Conservation (phyloP, 106 monocot species). For the Dendrobium officinale region DNA sequence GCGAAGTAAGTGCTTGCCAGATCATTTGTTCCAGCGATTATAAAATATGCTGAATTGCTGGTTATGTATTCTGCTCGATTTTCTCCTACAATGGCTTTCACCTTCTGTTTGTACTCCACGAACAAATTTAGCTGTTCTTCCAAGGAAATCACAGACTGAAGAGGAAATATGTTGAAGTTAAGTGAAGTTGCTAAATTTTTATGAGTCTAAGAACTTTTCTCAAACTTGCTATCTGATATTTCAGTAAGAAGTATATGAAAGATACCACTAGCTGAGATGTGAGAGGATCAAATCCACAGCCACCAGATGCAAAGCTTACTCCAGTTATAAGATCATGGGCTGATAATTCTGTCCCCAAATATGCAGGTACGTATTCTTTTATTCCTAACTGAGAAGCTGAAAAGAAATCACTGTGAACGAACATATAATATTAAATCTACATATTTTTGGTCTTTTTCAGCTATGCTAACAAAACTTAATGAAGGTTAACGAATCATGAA, state of each 20-base stretch:
- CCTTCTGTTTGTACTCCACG: conserved; percentile 41
- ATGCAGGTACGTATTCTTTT: conserved; percentile 71
- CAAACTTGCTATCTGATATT: neutral
- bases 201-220: neutral
- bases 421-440: neutral
- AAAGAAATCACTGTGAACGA: conserved; percentile 5
- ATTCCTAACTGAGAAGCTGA: conserved; percentile 59
- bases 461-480: too few relatives aligned
- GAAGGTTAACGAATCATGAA: too few relatives aligned
- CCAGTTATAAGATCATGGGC: conserved; percentile 70
- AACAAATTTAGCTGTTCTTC: conserved; percentile 28
- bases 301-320: conserved; percentile 88
- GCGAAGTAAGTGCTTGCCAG: conserved; percentile 62
- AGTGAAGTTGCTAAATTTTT: neutral
- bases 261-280: conserved; percentile 47
- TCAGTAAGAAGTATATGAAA: neutral
- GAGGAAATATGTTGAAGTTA: conserved; percentile 1
- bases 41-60: conserved; percentile 16
- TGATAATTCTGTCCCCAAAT: conserved; percentile 32
- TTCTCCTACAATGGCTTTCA: conserved; percentile 30
- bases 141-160: conserved; percentile 24
- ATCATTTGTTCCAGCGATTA: conserved; percentile 57
- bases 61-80: conserved; percentile 23
- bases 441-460: too few relatives aligned
- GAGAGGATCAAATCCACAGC: conserved; percentile 68